Base-by-base conservation (phyloP, 1,139 yeast species). In the Meyerozyma guilliermondii region DNA sequence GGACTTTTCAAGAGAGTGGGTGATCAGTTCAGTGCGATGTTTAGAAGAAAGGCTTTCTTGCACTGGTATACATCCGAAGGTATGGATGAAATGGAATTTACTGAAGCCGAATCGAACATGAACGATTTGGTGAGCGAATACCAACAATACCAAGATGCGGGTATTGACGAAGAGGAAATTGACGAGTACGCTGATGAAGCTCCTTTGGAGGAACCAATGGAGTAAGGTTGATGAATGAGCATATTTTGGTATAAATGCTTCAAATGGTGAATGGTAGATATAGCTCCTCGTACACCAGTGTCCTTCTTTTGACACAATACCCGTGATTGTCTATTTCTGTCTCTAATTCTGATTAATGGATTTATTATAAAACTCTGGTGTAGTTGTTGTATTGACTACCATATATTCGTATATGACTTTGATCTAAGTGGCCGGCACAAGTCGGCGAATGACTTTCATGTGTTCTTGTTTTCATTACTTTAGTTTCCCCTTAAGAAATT, bases 51-150 rank as follows among this genome's bases (percentile, higher is more conserved):
- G 68, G 96, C 96, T 52, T 88, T 88, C 81, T 82, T 88, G 70
- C 96, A 88, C 68, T 88, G 96, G 96, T 88, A 87, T 68, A 86
- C 94, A 18, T 80, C 83, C 51, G 96, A 88, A 68, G 96, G 96
- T 70, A 88, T 88, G 96, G 96, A 88, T 61, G 94, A 84, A 67
- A 78, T 83, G 76, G 96, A 88, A 71, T 88, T 88, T 65, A 80
- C 89, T 49, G 96, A 88, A 70, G 96, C 96, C 42, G 88, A 76
- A 56, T 66, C 74, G 11, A 87, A 88, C 65, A 82, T 88, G 89
- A 80, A 79, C 56, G 96, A 88, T 66, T 76, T 88, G 62, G 89
- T 88, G 46, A 80, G 83, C 58, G 96, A 88, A 67, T 87, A 87
- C 65, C 94, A 87, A 71, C 96, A 88, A 71, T 87, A 88, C 72